Percentiles rank a stretch among this genome's conserved stretches.
These are phyloP conservation scores for Colletotrichum cuscutae DNA, from an alignment of 2,329 filamentous ascomycete genomes.

Conservation along the genomic window DNA sequence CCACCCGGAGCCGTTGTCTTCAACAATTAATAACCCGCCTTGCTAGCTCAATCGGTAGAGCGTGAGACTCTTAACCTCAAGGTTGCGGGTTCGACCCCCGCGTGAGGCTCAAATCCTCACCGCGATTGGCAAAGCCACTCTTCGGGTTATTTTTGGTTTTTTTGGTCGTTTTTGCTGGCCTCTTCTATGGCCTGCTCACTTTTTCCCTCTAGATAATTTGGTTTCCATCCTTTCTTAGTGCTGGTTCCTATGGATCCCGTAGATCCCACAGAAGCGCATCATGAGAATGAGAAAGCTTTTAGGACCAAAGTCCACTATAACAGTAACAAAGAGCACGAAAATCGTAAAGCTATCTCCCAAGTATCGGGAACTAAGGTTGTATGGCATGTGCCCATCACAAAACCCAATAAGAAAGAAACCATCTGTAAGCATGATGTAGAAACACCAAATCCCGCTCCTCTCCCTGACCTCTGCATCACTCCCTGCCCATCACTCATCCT, in stretches of 20 bases:
- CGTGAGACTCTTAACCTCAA: conserved; percentile 67
- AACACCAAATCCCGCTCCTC: neutral
- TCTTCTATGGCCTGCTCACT: neutral
- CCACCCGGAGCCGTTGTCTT: rapidly evolving
- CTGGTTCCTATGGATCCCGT: too few relatives aligned
- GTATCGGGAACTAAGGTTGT: too few relatives aligned
- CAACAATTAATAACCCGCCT: conserved; percentile 19
- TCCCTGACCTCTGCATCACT: too few relatives aligned
- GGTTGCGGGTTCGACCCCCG: conserved; percentile 39
- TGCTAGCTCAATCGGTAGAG: conserved; percentile 35
- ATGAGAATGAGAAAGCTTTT: too few relatives aligned
- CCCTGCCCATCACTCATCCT: neutral
- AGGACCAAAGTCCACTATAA: too few relatives aligned
- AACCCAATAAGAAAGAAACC: too few relatives aligned
- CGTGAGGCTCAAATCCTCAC: conserved; percentile 35
- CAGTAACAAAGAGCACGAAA: too few relatives aligned
- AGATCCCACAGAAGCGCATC: too few relatives aligned
- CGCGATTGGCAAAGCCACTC: conserved; percentile 10
- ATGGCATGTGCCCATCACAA: too few relatives aligned
- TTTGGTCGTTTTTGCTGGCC: neutral
- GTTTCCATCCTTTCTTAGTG: too few relatives aligned
- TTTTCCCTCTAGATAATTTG: too few relatives aligned
- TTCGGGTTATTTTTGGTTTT: neutral
- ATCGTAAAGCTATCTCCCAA: too few relatives aligned
- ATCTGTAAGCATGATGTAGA: neutral